phyloP scores from a whole-genome alignment of 1,284 basidiomycete species.

The Spongiforma sp. region DNA sequence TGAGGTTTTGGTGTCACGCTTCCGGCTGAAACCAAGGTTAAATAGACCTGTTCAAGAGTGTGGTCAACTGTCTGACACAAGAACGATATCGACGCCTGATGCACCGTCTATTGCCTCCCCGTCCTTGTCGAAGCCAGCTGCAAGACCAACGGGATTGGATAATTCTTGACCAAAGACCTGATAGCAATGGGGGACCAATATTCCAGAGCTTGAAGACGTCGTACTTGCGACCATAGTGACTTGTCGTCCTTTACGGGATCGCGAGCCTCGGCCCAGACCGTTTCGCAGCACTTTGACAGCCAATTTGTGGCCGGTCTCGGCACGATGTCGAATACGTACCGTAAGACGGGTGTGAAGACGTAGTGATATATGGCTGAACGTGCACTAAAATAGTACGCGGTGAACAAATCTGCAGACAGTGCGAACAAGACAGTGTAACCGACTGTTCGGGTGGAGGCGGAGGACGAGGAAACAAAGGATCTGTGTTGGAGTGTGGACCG shows the following conservation, averaged over 20 bases:
- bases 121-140: constrained; percentile 99
- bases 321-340: constrained; percentile 74
- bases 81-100: constrained; percentile 13
- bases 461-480: constrained; percentile 17
- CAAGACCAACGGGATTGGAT: constrained; percentile 90
- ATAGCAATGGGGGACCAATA: neutral
- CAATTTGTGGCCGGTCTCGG: constrained; percentile 87
- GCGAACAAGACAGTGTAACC: constrained; percentile 48
- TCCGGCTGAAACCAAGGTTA: constrained; percentile 96
- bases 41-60: constrained; percentile 66
- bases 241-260: constrained; percentile 79
- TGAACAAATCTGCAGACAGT: constrained; percentile 64
- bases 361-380: constrained; percentile 88
- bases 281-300: constrained; percentile 81
- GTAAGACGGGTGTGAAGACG: constrained; percentile 76
- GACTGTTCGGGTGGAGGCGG: constrained; percentile 35
- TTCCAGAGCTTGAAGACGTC: constrained; percentile 22
- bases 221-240: constrained; percentile 73
- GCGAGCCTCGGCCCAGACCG: constrained; percentile 78
- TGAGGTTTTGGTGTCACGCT: constrained; percentile 96
- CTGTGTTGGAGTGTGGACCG: constrained; percentile 10
- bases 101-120: constrained; percentile 93
- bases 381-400: constrained; percentile 89
- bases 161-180: constrained; percentile 90
- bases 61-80: neutral